Evolutionary conservation across 371 early-diverging fungal genomes (phyloP).

Genomic region (Coelomomyces lativittatus): DNA sequence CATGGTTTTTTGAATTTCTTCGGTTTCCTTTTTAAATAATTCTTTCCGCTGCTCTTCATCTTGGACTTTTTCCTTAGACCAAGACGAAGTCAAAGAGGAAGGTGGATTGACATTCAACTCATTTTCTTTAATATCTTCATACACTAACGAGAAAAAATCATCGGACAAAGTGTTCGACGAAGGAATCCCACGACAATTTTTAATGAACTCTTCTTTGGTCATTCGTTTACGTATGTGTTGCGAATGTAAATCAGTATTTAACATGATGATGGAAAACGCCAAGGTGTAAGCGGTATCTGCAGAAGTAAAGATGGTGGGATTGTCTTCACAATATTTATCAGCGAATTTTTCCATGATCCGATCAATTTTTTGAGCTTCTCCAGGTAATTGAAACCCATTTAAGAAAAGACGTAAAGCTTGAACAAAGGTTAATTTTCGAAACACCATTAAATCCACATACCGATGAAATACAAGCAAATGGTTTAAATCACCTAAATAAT

Average conservation of each 20-base stretch:
- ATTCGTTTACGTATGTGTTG: conserved; percentile 33
- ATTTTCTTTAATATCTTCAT: conserved; percentile 19
- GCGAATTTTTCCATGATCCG: conserved; percentile 48
- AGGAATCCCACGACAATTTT: conserved; percentile 35
- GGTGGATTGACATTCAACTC: no score
- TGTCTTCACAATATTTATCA: conserved; percentile 28
- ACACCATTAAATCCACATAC: conserved; percentile 37
- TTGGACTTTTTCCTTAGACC: conserved; percentile 8
- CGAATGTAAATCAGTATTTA: conserved; percentile 50
- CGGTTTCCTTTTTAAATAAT: conserved; percentile 19
- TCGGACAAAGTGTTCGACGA: conserved; percentile 21
- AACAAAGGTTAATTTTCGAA: conserved; percentile 26
- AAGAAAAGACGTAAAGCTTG: conserved; percentile 38
- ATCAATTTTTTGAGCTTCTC: conserved; percentile 47
- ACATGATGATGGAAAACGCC: conserved; percentile 43
- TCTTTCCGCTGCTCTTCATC: conserved; percentile 19
- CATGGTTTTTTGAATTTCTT: conserved; percentile 22
- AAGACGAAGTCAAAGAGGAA: no score
- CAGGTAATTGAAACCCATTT: conserved; percentile 41
- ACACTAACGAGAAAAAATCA: conserved; percentile 19
- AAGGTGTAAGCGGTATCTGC: conserved; percentile 44
- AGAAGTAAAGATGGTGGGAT: conserved; percentile 24
- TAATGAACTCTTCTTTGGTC: conserved; percentile 29
- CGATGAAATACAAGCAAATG: conserved; percentile 23
- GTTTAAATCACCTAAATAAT: conserved; percentile 25